phyloP scores from a whole-genome alignment of 2,329 filamentous ascomycete species.

The Chrysosporium queenslandicum region DNA sequence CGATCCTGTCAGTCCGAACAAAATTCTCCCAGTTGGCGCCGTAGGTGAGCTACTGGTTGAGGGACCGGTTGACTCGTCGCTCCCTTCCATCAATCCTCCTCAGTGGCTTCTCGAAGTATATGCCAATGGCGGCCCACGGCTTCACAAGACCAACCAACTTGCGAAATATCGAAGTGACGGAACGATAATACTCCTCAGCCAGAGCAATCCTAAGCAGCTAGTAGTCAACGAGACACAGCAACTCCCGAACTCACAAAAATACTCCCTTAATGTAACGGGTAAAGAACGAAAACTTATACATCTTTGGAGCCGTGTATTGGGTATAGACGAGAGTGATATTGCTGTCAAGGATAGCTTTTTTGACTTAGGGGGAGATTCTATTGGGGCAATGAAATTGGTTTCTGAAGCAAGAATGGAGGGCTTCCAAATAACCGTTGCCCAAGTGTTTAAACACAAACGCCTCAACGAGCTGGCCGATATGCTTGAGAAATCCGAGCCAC shows the following conservation, averaged over 20 bases:
- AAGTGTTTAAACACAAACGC: slow-evolving; percentile 39
- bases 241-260: background rate
- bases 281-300: slow-evolving; percentile 10
- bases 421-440: slow-evolving; percentile 44
- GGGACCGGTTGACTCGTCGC: slow-evolving; percentile 44
- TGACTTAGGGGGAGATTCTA: slow-evolving; percentile 48
- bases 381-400: slow-evolving; percentile 51
- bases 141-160: slow-evolving; percentile 31
- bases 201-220: slow-evolving; percentile 11
- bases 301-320: slow-evolving; percentile 44
- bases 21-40: slow-evolving; percentile 45
- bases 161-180: slow-evolving; percentile 26
- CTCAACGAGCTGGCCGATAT: slow-evolving; percentile 41
- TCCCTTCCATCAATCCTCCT: slow-evolving; percentile 44
- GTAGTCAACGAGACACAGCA: background rate
- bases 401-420: slow-evolving; percentile 44
- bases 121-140: too few species aligned
- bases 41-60: slow-evolving; percentile 53
- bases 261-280: background rate
- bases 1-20: slow-evolving; percentile 19
- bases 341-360: slow-evolving; percentile 47
- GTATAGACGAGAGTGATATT: slow-evolving; percentile 38
- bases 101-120: slow-evolving; percentile 7
- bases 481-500: slow-evolving; percentile 27
- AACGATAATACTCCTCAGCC: slow-evolving; percentile 23